Percentiles rank a stretch among this genome's conserved stretches.
phyloP scores from a whole-genome alignment of 257 asterid genomes.

The Nicotiana tabacum region DNA sequence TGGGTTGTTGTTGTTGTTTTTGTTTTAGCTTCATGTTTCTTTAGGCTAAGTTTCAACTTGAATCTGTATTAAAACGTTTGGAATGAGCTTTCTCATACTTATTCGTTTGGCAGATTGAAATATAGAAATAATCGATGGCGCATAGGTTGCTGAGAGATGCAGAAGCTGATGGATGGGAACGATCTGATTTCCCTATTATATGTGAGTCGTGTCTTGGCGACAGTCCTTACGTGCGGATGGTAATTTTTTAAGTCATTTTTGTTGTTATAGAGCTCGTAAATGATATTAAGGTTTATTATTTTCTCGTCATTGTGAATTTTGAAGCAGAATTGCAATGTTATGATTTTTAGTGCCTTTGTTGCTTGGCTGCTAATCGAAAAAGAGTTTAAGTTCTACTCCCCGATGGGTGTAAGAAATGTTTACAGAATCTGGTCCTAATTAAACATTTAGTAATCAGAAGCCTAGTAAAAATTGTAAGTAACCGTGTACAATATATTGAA shows the following conservation, averaged over 20 bases:
- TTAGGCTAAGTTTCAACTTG: neutral
- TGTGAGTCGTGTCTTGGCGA: constrained; percentile 98
- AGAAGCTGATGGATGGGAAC: constrained; percentile 98
- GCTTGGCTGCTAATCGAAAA: neutral
- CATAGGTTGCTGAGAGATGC: constrained; percentile 87
- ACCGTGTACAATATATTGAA: too few relatives aligned
- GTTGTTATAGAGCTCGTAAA: neutral
- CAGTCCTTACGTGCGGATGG: constrained; percentile 95
- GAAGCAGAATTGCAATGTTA: neutral
- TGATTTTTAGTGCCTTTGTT: neutral
- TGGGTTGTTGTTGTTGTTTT: too few relatives aligned
- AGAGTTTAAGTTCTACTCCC: too few relatives aligned
- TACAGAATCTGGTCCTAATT: too few relatives aligned
- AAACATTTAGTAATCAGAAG: too few relatives aligned
- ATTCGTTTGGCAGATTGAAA: neutral
- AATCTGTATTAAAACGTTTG: neutral
- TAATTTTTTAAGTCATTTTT: constrained; percentile 16
- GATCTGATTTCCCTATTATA: constrained; percentile 88
- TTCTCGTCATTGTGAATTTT: neutral
- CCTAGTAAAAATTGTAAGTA: too few relatives aligned
- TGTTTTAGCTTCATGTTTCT: too few relatives aligned
- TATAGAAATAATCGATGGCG: constrained; percentile 42
- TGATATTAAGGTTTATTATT: neutral
- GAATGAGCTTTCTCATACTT: neutral
- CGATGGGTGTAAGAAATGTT: too few relatives aligned